phyloP scores from a whole-genome alignment of 208 protist genomes.

The Trypanosoma avium region DNA sequence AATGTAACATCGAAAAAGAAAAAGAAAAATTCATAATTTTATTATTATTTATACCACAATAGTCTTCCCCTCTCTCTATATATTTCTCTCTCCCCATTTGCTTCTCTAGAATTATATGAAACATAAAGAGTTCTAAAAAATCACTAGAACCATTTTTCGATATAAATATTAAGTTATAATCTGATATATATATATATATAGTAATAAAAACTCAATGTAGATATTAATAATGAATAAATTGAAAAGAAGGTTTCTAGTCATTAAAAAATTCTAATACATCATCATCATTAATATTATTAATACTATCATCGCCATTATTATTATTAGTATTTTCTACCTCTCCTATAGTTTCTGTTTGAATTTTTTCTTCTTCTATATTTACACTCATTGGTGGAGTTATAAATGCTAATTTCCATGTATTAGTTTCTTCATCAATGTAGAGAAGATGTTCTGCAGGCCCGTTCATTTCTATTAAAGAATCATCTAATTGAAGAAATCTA shows the following conservation, averaged over 20 bases:
- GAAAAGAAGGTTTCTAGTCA: constrained; percentile 15
- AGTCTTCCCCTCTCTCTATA: too few relatives aligned
- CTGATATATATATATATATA: not conserved
- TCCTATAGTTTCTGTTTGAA: not conserved
- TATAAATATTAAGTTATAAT: too few relatives aligned
- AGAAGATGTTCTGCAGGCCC: constrained; percentile 3
- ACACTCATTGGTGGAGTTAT: not conserved
- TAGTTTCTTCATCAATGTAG: constrained; percentile 13
- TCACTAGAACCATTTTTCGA: too few relatives aligned
- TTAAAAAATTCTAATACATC: constrained; percentile 51
- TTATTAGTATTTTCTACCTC: constrained; percentile 21
- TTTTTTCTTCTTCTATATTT: not conserved
- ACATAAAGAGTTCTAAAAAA: too few relatives aligned
- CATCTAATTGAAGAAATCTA: constrained; percentile 4
- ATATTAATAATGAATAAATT: too few relatives aligned
- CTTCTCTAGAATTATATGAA: too few relatives aligned
- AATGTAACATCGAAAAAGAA: too few relatives aligned
- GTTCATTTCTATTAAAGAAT: constrained; percentile 12
- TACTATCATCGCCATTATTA: too few relatives aligned
- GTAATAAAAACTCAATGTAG: not conserved
- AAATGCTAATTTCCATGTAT: constrained; percentile 3
- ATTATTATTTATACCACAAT: too few relatives aligned
- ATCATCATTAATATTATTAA: too few relatives aligned
- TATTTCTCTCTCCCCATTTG: too few relatives aligned
- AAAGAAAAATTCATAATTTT: too few relatives aligned